A percentile compares a stretch with the other conserved stretches of the same genome.
Conservation (phyloP, 371 early-diverging fungal genomes). For the Mortierella sp. region DNA sequence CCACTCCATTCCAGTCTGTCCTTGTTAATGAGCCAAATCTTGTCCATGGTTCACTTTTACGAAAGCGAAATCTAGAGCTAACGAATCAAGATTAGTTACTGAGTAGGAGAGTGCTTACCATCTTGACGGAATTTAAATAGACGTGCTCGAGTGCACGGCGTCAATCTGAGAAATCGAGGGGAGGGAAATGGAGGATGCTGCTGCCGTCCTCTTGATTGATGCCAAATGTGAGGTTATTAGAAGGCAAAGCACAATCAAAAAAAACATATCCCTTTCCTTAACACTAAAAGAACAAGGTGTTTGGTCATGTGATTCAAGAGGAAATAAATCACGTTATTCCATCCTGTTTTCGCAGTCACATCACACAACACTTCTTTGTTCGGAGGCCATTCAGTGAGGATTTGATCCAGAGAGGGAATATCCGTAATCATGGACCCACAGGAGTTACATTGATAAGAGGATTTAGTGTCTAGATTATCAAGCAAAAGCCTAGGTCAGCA, state of each 20-base stretch:
- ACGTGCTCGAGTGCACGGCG: slow-evolving; percentile 12
- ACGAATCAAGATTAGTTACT: not conserved
- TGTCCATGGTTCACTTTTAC: not conserved
- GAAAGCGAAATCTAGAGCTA: not conserved
- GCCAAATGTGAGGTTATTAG: slow-evolving; percentile 4
- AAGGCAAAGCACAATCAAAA: slow-evolving; percentile 3
- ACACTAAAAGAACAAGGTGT: too few species aligned
- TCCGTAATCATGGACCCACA: too few species aligned
- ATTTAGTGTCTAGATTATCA: too few species aligned
- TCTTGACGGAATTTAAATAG: slow-evolving; percentile 11
- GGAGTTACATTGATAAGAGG: too few species aligned
- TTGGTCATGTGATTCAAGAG: too few species aligned
- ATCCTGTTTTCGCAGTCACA: too few species aligned
- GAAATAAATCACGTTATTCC: too few species aligned
- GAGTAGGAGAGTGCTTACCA: slow-evolving; percentile 13
- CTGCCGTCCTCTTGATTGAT: slow-evolving; percentile 1
- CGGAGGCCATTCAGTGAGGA: too few species aligned
- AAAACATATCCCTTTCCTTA: not conserved
- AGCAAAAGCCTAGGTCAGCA: too few species aligned
- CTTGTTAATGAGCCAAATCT: slow-evolving; percentile 1
- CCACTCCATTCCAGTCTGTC: not conserved
- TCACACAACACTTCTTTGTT: too few species aligned
- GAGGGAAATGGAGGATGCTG: not conserved
- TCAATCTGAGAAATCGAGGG: slow-evolving; percentile 5
- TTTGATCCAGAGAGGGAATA: too few species aligned